Evolutionary conservation across 2,329 filamentous ascomycete genomes (phyloP).

Genomic region (Colletotrichum gloeosporioides): DNA sequence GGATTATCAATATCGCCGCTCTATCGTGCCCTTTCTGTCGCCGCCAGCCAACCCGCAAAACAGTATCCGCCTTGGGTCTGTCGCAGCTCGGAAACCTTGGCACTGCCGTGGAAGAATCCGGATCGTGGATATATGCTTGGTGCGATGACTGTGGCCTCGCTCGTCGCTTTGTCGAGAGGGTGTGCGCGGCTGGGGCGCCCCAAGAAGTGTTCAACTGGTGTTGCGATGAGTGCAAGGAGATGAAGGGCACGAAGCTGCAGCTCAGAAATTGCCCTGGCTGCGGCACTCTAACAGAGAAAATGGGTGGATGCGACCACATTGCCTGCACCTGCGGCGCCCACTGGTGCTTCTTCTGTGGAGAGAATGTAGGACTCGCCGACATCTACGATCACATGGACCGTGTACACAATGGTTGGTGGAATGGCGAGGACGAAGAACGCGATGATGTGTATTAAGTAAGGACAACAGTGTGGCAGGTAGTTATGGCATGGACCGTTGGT

Average conservation of each 20-base stretch:
- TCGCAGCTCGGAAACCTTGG: conserved; percentile 41
- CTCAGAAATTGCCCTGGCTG: conserved; percentile 42
- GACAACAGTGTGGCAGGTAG: too few species aligned
- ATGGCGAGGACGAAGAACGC: conserved; percentile 17
- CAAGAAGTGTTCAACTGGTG: conserved; percentile 41
- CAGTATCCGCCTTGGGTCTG: conserved; percentile 41
- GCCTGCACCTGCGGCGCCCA: conserved; percentile 37
- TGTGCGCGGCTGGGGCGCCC: conserved; percentile 46
- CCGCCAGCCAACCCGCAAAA: conserved; percentile 42
- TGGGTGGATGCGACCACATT: conserved; percentile 45
- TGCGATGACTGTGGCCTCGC: conserved; percentile 49
- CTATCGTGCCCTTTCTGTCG: conserved; percentile 57
- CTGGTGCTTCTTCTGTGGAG: conserved; percentile 47
- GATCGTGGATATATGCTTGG: conserved; percentile 53
- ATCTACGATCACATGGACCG: conserved; percentile 44
- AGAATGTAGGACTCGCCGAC: conserved; percentile 22
- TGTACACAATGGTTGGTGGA: conserved; percentile 36
- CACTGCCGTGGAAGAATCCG: conserved; percentile 43
- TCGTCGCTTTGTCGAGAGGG: conserved; percentile 44
- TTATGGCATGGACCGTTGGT: too few species aligned
- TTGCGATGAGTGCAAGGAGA: conserved; percentile 44
- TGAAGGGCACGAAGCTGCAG: conserved; percentile 5
- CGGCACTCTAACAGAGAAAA: conserved; percentile 38
- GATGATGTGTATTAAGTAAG: not conserved
- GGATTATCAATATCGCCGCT: conserved; percentile 52